These are phyloP conservation scores for Lachnellula willkommii DNA, from an alignment of 2,329 filamentous ascomycete species.

Conservation along the genomic window DNA sequence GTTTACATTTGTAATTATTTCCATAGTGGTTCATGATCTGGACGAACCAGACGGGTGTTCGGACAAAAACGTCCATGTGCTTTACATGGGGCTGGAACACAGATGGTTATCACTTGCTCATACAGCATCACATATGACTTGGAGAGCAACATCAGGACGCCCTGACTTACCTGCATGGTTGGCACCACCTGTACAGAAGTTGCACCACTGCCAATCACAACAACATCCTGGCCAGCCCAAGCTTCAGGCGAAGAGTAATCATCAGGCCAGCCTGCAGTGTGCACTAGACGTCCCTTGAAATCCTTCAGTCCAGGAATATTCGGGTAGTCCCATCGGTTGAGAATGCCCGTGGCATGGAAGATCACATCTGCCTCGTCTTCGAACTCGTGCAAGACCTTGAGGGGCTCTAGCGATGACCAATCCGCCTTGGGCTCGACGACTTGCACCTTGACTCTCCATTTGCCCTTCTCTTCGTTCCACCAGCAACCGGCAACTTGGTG, in stretches of 20 bases:
- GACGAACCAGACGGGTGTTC: conserved; percentile 45
- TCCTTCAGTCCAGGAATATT: conserved; percentile 41
- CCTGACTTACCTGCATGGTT: conserved; percentile 15
- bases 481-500: conserved; percentile 42
- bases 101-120: too few relatives aligned
- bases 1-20: conserved; percentile 32
- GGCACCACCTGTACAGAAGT: conserved; percentile 35
- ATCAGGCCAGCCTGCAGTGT: conserved; percentile 42
- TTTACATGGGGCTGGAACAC: conserved; percentile 35
- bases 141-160: too few relatives aligned
- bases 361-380: conserved; percentile 24
- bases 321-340: conserved; percentile 39
- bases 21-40: conserved; percentile 42
- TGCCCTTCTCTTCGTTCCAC: conserved; percentile 44
- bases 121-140: too few relatives aligned
- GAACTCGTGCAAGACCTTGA: conserved; percentile 10
- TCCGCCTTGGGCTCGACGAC: too few relatives aligned
- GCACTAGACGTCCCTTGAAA: conserved; percentile 42
- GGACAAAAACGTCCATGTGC: conserved; percentile 45
- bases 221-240: conserved; percentile 31
- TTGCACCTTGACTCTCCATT: conserved; percentile 42
- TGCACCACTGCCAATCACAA: conserved; percentile 37
- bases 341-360: conserved; percentile 23
- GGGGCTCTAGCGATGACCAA: too few relatives aligned
- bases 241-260: conserved; percentile 22